These are phyloP conservation scores for Phyllosticta citrichinensis DNA, from an alignment of 2,329 filamentous ascomycete genomes.

Conservation along the genomic window DNA sequence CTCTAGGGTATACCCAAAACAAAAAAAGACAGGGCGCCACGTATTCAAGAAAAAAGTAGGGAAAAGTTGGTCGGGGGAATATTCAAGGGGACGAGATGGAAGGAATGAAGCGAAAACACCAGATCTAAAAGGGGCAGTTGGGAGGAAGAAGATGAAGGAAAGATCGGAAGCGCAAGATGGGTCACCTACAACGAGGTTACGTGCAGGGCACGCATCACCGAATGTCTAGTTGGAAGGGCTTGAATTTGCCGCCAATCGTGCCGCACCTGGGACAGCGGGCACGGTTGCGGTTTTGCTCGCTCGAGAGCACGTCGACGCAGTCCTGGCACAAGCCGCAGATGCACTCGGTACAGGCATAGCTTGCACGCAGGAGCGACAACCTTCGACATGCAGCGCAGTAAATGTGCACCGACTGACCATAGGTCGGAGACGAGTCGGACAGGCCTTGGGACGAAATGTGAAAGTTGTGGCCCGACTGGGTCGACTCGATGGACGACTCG, in stretches of 20 bases:
- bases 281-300: constrained; percentile 59
- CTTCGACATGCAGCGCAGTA: constrained; percentile 84
- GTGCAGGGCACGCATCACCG: constrained; percentile 39
- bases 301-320: constrained; percentile 73
- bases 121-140: not conserved
- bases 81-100: not conserved
- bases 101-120: not conserved
- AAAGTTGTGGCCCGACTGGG: constrained; percentile 62
- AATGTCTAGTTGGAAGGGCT: constrained; percentile 77
- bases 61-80: not conserved
- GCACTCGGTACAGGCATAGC: constrained; percentile 91
- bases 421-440: constrained; percentile 51
- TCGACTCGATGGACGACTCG: constrained; percentile 60
- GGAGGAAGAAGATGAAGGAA: not conserved
- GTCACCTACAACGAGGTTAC: not conserved
- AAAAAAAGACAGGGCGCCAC: not conserved
- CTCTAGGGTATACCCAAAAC: constrained; percentile 11
- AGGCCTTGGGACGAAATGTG: constrained; percentile 45
- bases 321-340: constrained; percentile 86
- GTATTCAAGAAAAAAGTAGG: not conserved
- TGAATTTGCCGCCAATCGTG: constrained; percentile 69
- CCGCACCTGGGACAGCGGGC: constrained; percentile 68
- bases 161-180: not conserved
- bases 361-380: constrained; percentile 66
- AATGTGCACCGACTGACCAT: constrained; percentile 56